Percentiles rank a stretch among this genome's conserved stretches.
phyloP scores from a whole-genome alignment of 352 stramenopile species.

The Phytopythium helicoides region DNA sequence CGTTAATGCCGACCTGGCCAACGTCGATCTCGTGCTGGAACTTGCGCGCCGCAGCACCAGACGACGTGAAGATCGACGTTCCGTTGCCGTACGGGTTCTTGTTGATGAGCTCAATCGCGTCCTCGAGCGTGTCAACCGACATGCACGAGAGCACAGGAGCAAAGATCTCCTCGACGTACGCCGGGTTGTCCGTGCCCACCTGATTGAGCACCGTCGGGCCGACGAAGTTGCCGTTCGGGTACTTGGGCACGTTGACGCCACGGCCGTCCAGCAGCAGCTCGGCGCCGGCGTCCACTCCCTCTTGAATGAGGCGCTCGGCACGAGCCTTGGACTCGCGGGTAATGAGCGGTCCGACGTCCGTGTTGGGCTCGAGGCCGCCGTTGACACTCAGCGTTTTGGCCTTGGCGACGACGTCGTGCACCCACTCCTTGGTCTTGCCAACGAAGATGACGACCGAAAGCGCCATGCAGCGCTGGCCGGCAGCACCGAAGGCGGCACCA shows the following conservation, averaged over 20 bases:
- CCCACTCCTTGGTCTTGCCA: constrained; percentile 91
- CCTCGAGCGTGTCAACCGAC: constrained; percentile 92
- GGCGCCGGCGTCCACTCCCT: constrained; percentile 88
- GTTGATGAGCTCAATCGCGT: constrained; percentile 96
- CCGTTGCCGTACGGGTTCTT: constrained; percentile 97
- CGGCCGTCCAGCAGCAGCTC: constrained; percentile 92
- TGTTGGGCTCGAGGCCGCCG: constrained; percentile 68
- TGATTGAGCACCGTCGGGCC: constrained; percentile 92
- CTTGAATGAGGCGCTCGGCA: constrained; percentile 88
- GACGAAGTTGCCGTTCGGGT: constrained; percentile 95
- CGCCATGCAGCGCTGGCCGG: constrained; percentile 98
- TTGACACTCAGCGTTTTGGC: constrained; percentile 92
- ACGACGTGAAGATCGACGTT: constrained; percentile 95
- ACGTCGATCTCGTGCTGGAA: constrained; percentile 97
- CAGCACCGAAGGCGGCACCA: constrained; percentile 94
- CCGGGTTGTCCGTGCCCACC: constrained; percentile 79
- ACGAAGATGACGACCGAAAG: constrained; percentile 96
- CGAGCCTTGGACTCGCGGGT: constrained; percentile 84
- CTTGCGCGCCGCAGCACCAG: constrained; percentile 92
- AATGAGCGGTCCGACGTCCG: constrained; percentile 89
- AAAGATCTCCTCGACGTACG: constrained; percentile 97
- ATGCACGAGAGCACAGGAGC: constrained; percentile 94
- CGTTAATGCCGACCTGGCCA: constrained; percentile 96
- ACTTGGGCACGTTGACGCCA: constrained; percentile 86
- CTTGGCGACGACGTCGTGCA: constrained; percentile 90